Evolutionary conservation across 1,139 yeast species (phyloP), one percentile per base, ranked within the genome.

Genomic region (Hyphopichia fennica): DNA sequence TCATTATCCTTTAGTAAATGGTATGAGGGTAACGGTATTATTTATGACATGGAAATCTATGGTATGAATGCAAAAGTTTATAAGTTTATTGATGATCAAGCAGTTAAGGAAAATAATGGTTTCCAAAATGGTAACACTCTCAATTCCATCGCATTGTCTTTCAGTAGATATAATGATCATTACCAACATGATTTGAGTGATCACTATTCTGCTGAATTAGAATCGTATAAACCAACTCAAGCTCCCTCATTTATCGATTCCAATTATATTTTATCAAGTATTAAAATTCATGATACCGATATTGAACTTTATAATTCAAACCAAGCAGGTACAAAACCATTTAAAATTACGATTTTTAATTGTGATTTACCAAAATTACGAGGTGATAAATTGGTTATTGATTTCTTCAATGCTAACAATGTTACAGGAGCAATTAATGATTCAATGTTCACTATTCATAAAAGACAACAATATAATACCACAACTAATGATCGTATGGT

Each of bases 401-500:
- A 85, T 59, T 74, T 85, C 44, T 77, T 86, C 63, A 82, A 82
- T 56, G 87, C 90, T 14, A 74, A 74, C 45, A 81, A 83, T 41
- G 82, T 84, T 23, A 81, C 85, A 15, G 95, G 95, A 1, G 79
- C 90, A 1, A 71, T 85, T 13, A 84, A 85, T 53, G 84, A 84
- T 45, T 80, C 93, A 0, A 69, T 86, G 66, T 85, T 85, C 62
- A 84, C 89, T 2, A 75, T 86, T 18, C 93, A 85, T 52, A 84
- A 84, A 45, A 69, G 70, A 44, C 77, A 70, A 49, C 57, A 57
- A 23, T 57, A 48, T 46, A 55, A 37, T 58, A 54, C 35, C 42
- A 59, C 57, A 54, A 58, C 52, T 32, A 50, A 48, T 34, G 54
- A 48, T 6, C 52, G 52, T 34, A 71, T 80, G 11, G 79, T 85